Evolutionary conservation across 2,329 filamentous ascomycete species (phyloP), one percentile per base, ranked within the genome.

Genomic region (Escovopsis sp.): DNA sequence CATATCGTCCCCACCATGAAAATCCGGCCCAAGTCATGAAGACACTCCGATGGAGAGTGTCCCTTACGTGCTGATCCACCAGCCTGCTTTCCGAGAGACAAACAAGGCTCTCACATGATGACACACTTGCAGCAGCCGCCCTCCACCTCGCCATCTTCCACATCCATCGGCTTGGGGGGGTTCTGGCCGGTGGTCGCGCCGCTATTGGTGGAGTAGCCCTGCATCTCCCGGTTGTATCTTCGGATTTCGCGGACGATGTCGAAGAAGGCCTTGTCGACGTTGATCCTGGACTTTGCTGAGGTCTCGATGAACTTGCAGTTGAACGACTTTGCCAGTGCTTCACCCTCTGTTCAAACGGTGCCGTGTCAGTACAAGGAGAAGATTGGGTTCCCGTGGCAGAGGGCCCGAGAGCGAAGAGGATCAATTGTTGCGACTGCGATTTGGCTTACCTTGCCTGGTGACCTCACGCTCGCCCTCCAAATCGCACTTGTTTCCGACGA

Each of bases 401-500:
- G n/a, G n/a, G n/a, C n/a, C n/a, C n/a, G n/a, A n/a, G n/a, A n/a
- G n/a, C n/a, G n/a, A n/a, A n/a, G n/a, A n/a, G n/a, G n/a, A n/a
- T n/a, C n/a, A n/a, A n/a, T n/a, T n/a, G n/a, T n/a, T n/a, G n/a
- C n/a, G n/a, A n/a, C n/a, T 15, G 24, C 25, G 4, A 27, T 11
- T 36, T 37, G 25, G 7, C 78, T 49, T 74, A 94, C 89, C 89
- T 77, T 93, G 81, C 68, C 82, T 81, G 50, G 85, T 83, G 45
- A 98, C 91, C 56, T 89, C 84, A 58, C 91, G 78, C 67, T 98
- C 89, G 53, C 72, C 72, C 58, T 95, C 89, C 62, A 98, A 69
- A 85, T 98, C 91, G 68, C 89, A 95, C 74, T 98, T 98, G 77
- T 98, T 98, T 54, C 87, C 91, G 35, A 96, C 91, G 37, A 98